Percentiles rank a stretch among this genome's conserved stretches.
Evolutionary conservation across 257 asterid genomes (phyloP).

Genomic region (Catharanthus roseus): DNA sequence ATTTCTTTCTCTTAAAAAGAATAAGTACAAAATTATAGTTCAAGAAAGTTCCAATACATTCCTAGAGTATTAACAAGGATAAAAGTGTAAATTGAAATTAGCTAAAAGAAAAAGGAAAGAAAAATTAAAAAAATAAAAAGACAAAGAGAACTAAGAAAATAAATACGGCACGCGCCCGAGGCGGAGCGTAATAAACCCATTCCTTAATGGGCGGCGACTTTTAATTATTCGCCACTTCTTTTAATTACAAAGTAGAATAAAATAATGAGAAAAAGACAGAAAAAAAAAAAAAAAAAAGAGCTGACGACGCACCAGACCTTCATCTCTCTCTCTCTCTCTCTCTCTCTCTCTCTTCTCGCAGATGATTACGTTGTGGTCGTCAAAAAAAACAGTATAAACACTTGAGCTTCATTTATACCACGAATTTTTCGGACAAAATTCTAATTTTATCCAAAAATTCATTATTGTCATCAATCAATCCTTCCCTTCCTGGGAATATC

Average conservation of each 20-base stretch:
- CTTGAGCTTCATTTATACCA: slow-evolving; percentile 3
- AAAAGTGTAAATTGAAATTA: not conserved
- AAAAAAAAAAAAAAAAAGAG: not conserved
- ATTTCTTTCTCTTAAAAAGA: too few species aligned
- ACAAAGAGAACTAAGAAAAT: not conserved
- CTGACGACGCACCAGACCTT: slow-evolving; percentile 1
- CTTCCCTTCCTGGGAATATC: not conserved
- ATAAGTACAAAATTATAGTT: too few species aligned
- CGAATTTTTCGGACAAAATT: not conserved
- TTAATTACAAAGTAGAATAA: not conserved
- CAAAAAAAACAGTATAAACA: not conserved
- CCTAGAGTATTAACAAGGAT: too few species aligned
- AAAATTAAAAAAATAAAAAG: not conserved
- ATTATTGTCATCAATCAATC: not conserved
- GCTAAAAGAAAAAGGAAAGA: not conserved
- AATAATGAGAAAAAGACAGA: slow-evolving; percentile 1
- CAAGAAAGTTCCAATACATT: not conserved
- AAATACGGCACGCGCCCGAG: not conserved
- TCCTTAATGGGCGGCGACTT: slow-evolving; percentile 25
- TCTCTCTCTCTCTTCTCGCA: not conserved
- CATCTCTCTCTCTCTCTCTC: not conserved
- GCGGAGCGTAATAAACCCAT: slow-evolving; percentile 1
- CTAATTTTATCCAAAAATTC: not conserved
- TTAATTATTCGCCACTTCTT: slow-evolving; percentile 8
- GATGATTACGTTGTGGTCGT: slow-evolving; percentile 9